Evolutionary conservation across 805 yeast genomes (phyloP).

Genomic region (Tetrapisispora iriomotensis): DNA sequence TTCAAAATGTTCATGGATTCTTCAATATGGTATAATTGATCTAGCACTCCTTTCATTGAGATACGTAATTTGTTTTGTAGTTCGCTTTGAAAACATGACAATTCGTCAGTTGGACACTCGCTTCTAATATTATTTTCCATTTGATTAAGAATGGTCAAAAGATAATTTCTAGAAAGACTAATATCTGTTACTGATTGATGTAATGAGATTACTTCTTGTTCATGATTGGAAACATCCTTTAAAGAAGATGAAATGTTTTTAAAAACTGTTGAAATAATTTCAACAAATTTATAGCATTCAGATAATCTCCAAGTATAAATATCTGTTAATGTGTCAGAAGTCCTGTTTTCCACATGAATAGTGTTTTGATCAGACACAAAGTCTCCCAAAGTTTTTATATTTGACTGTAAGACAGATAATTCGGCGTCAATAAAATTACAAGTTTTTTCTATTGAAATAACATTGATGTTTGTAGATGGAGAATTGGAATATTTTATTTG

Average conservation of each 20-base stretch:
- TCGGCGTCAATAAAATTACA: slow-evolving; percentile 27
- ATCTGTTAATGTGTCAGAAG: slow-evolving; percentile 20
- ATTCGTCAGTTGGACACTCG: slow-evolving; percentile 5
- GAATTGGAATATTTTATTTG: slow-evolving; percentile 6
- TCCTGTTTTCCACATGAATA: slow-evolving; percentile 17
- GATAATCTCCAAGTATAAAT: slow-evolving; percentile 33
- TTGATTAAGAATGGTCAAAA: neutral
- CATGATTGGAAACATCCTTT: neutral
- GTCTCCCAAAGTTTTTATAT: slow-evolving; percentile 18
- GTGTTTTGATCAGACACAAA: slow-evolving; percentile 30
- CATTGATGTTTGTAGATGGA: slow-evolving; percentile 9
- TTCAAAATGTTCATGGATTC: slow-evolving; percentile 17
- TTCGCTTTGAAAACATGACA: slow-evolving; percentile 17
- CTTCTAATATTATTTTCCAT: neutral
- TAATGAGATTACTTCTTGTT: too few species aligned
- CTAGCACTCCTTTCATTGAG: slow-evolving; percentile 12
- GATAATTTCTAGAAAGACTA: too few species aligned
- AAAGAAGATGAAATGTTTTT: neutral
- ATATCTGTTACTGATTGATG: too few species aligned
- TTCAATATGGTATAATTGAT: slow-evolving; percentile 11
- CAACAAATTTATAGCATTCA: slow-evolving; percentile 17
- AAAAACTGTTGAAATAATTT: slow-evolving; percentile 4
- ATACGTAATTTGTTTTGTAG: slow-evolving; percentile 16
- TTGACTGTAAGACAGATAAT: slow-evolving; percentile 25
- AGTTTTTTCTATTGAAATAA: slow-evolving; percentile 19